Base-by-base conservation (phyloP, 345 rosid species). In the Microthlaspi erraticum region DNA sequence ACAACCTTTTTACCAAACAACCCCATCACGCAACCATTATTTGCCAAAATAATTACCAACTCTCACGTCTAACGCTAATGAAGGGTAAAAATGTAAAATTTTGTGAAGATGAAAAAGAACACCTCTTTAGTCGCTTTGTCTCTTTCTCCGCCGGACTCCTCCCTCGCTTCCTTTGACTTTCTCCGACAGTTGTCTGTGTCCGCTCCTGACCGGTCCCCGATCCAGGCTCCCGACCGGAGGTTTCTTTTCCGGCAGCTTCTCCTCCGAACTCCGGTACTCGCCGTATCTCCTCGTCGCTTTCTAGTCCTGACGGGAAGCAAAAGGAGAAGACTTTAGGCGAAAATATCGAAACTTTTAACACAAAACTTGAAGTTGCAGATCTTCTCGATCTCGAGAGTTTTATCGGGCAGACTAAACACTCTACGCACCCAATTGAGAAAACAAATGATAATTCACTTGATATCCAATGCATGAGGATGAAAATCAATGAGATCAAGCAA, bases 281-380 rank as follows among this genome's bases (percentile, higher is more conserved):
- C 49, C 98, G 80, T 72, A 88, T 90, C 87, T 95, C 99, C 75
- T 95, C 98, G 54, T 95, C 99, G 39, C 99, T 95, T 78, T 95
- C 98, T 71, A 95, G 66, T 7, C 96, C 99, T 94, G 53, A 10
- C 2, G 2, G 7, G 8, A 31, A 13, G 3, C 13, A 45, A 64
- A 32, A 68, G 39, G 46, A 42, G 55, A 8, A 60, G 46, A 62
- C 16, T 43, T 8, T 1, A 16, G n/a, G 13, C 33, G 12, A 10
- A 58, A 62, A 23, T 46, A 64, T 31, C 26, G 29, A 44, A 12
- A 39, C 8, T 66, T 71, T 59, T 6, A 7, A 72, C 14, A 38
- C 10, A 10, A 10, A 56, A 33, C 1, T 32, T 32, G 9, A 13
- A 64, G 2, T 31, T 5, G 26, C 48, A 66, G 74, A 78, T 70